A percentile compares a stretch with the other conserved stretches of the same genome.
These are phyloP conservation scores for Rhododendron griersonianum DNA, from an alignment of 148 eudicot species.

Conservation along the genomic window DNA sequence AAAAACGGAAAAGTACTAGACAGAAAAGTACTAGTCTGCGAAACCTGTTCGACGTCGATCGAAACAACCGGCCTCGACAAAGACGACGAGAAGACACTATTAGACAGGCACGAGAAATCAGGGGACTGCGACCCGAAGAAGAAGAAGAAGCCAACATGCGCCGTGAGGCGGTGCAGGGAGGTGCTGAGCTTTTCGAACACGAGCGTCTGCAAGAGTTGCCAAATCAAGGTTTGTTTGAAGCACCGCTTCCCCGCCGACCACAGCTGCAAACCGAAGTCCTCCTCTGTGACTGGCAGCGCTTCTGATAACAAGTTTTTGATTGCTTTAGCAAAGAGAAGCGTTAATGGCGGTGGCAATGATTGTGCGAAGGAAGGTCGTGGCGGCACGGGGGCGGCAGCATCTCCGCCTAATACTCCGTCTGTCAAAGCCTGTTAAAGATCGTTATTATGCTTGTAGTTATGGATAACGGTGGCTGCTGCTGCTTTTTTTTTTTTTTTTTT, in stretches of 20 bases:
- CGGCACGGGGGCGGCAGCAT: neutral
- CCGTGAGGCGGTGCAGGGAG: conserved; percentile 61
- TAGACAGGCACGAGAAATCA: conserved; percentile 55
- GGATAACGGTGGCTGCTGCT: neutral
- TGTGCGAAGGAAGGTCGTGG: conserved; percentile 38
- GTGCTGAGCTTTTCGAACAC: conserved; percentile 67
- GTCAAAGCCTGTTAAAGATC: conserved; percentile 48
- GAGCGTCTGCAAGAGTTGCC: conserved; percentile 55
- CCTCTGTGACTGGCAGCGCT: conserved; percentile 4
- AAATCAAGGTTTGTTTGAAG: conserved; percentile 56
- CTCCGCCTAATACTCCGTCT: conserved; percentile 35
- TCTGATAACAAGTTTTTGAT: conserved; percentile 46
- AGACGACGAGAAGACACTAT: conserved; percentile 43
- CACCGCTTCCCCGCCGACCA: conserved; percentile 80
- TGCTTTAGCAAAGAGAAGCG: conserved; percentile 51
- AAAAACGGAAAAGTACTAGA: conserved; percentile 34
- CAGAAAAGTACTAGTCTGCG: conserved; percentile 52
- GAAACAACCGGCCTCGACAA: conserved; percentile 56
- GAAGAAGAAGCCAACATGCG: conserved; percentile 70
- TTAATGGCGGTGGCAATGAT: conserved; percentile 40
- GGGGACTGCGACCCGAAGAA: conserved; percentile 76
- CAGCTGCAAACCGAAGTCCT: conserved; percentile 25
- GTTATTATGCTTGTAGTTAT: neutral
- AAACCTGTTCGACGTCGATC: conserved; percentile 58
- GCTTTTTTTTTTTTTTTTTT: neutral